Conservation (phyloP, 106 monocot species). For the Allium sativum region DNA sequence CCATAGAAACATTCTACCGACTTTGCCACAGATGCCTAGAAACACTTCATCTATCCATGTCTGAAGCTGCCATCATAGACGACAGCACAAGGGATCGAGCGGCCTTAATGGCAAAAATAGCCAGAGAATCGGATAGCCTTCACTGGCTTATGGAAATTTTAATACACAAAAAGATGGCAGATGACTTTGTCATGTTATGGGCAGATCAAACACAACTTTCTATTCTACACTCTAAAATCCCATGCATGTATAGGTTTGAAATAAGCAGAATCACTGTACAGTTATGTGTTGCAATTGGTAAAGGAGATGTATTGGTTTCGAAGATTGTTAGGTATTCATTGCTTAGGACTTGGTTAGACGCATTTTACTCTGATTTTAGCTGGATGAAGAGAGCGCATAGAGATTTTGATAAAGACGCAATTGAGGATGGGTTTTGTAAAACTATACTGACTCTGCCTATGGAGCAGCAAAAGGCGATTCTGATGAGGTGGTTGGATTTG, state of each 20-base stretch:
- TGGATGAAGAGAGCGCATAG: conserved; percentile 36
- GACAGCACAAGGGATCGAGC: conserved; percentile 13
- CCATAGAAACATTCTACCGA: conserved; percentile 24
- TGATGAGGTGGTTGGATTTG: conserved; percentile 38
- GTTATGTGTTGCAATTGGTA: conserved; percentile 29
- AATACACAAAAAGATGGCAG: conserved; percentile 24
- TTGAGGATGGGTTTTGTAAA: conserved; percentile 31
- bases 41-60: conserved; percentile 15
- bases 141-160: conserved; percentile 33
- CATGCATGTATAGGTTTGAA: conserved; percentile 27
- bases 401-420: conserved; percentile 16
- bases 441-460: conserved; percentile 37
- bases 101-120: conserved; percentile 20
- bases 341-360: conserved; percentile 29
- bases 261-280: conserved; percentile 36
- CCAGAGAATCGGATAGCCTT: conserved; percentile 20
- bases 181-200: conserved; percentile 36
- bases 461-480: conserved; percentile 26
- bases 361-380: conserved; percentile 29
- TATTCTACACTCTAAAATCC: conserved; percentile 17
- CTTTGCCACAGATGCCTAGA: conserved; percentile 28
- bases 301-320: conserved; percentile 25
- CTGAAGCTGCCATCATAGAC: conserved; percentile 14
- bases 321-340: conserved; percentile 16
- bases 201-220: conserved; percentile 38